These are phyloP conservation scores for Trametes polyzona DNA, from an alignment of 1,284 basidiomycete species.

Conservation along the genomic window DNA sequence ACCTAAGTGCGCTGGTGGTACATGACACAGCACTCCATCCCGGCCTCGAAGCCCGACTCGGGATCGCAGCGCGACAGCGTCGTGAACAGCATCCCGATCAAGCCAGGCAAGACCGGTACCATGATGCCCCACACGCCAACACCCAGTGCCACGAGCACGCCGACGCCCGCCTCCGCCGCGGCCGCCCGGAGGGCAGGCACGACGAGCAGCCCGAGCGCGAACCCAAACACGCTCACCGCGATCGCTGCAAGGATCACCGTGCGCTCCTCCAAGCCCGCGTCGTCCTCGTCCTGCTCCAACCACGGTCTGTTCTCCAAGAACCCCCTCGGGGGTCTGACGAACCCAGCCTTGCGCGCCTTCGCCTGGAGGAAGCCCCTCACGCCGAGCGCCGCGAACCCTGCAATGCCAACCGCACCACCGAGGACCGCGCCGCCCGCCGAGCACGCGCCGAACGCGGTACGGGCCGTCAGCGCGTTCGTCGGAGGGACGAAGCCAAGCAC, in stretches of 20 bases:
- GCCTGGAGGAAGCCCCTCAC: background rate
- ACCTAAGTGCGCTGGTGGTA: background rate
- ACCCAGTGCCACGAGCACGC: background rate
- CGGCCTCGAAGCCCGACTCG: background rate
- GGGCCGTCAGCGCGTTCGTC: background rate
- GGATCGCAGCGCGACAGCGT: conserved; percentile 8
- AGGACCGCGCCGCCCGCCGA: conserved; percentile 1
- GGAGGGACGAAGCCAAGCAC: background rate
- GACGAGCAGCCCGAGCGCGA: conserved; percentile 7
- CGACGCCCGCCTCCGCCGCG: background rate
- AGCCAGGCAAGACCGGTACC: conserved; percentile 4
- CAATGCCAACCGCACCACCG: background rate
- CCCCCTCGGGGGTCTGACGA: background rate
- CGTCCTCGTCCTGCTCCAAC: background rate
- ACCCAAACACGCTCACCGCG: background rate
- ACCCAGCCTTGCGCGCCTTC: background rate
- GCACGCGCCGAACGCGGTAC: background rate
- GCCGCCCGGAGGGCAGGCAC: background rate
- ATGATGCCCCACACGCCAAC: conserved; percentile 7
- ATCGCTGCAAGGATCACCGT: background rate
- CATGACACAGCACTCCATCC: background rate
- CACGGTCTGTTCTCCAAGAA: background rate
- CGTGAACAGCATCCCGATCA: background rate
- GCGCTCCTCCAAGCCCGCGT: background rate
- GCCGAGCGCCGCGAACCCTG: background rate